A percentile compares a stretch with the other conserved stretches of the same genome.
Conservation (phyloP, 768 basidiomycete species). For the Boletus insuetus region DNA sequence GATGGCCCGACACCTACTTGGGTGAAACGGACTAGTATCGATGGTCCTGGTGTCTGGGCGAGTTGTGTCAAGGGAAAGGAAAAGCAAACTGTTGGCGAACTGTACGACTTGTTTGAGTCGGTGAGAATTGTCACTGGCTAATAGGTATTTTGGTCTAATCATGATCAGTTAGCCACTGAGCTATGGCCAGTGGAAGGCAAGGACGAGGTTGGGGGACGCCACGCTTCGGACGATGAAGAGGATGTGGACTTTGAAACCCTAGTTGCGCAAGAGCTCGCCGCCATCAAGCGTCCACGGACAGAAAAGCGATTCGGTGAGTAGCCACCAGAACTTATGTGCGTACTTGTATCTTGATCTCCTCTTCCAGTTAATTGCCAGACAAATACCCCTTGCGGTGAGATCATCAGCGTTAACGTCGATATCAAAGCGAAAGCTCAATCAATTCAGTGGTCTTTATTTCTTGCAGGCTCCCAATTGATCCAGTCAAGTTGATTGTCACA, state of each 20-base stretch:
- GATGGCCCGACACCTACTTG: conserved; percentile 63
- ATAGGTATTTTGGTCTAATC: conserved; percentile 8
- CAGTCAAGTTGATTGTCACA: conserved; percentile 63
- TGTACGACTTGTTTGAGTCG: conserved; percentile 75
- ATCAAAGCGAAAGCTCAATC: neutral
- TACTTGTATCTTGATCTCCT: neutral
- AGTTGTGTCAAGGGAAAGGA: conserved; percentile 87
- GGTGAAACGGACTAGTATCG: conserved; percentile 55
- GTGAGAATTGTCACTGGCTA: conserved; percentile 41
- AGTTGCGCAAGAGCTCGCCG: conserved; percentile 67
- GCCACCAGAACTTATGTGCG: neutral
- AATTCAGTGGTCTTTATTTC: conserved; percentile 72
- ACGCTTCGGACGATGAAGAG: conserved; percentile 35
- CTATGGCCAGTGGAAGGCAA: conserved; percentile 57
- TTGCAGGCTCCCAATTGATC: conserved; percentile 75
- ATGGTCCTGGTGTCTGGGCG: conserved; percentile 84
- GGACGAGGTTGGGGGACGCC: conserved; percentile 21
- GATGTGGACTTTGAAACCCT: conserved; percentile 63
- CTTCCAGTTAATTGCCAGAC: conserved; percentile 69
- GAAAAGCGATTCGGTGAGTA: conserved; percentile 64
- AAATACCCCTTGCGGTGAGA: conserved; percentile 71
- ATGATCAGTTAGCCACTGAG: conserved; percentile 60
- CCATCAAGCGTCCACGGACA: conserved; percentile 62
- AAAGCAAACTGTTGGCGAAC: conserved; percentile 69
- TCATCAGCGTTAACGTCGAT: neutral